Base-by-base conservation (phyloP, 345 rosid species). In the Gossypium thurberi region DNA sequence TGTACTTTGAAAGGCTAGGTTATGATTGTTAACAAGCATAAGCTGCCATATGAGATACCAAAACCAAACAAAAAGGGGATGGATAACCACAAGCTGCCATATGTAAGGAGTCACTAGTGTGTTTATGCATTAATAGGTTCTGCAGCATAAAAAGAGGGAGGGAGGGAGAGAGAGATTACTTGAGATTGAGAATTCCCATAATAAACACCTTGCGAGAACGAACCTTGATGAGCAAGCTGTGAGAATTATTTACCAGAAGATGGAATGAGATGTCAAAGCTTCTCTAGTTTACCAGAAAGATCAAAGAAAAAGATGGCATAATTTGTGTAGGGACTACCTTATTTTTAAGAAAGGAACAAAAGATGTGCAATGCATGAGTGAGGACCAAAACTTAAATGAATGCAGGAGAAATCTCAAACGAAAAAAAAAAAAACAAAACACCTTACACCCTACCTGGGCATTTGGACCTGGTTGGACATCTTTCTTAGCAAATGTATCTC, bases 141-240 rank as follows among this genome's bases (percentile, higher is more conserved):
- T 48, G n/a, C 26, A 33, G 33, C 58, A 61, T 13, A 55, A 78
- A 46, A 65, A 53, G 72, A 56, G 70, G 65, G 79, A 72, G 56
- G 78, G 74, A 53, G 68, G 51, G 79, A 0, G 14, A 56, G 70
- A 68, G 80, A 72, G 59, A 37, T 83, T 87, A 88, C 92, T 64
- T 88, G 92, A 79, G 89, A 78, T 67, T 88, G 92, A 78, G 89
- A 78, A 84, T 85, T 85, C 48, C 81, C 87, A 63, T 88, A 86
- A 61, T 77, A 76, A 71, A 82, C 83, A 76, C 67, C 87, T 76
- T 84, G 88, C 3, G 78, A 63, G 82, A 84, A 85, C 20, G 87
- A 84, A 73, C 82, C 87, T 78, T 83, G 87, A 76, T 88, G 84
- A 74, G 88, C 79, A 42, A 90, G 81, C 91, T 91, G 96, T 72